These are phyloP conservation scores for Chrysanthemum makinoi DNA, from an alignment of 129 eudicot species.

Conservation along the genomic window DNA sequence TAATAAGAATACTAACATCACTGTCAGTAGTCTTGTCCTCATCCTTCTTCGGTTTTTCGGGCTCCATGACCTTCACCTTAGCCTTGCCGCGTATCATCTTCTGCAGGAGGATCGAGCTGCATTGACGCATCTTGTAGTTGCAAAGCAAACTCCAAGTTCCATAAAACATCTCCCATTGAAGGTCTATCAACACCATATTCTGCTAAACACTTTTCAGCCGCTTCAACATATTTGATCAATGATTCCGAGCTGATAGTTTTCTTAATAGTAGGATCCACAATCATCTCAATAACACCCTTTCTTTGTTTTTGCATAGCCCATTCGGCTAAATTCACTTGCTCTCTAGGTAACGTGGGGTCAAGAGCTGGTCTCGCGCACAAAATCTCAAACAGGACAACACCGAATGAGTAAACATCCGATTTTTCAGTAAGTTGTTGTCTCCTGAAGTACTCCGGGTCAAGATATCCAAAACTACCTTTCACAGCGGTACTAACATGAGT, in stretches of 20 bases:
- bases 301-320: slow-evolving; percentile 78
- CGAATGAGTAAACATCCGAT: slow-evolving; percentile 94
- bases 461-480: slow-evolving; percentile 95
- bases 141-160: slow-evolving; percentile 75
- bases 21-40: slow-evolving; percentile 10
- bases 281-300: slow-evolving; percentile 56
- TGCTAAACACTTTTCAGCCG: slow-evolving; percentile 80
- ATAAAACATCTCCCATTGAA: slow-evolving; percentile 83
- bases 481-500: slow-evolving; percentile 96
- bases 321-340: slow-evolving; percentile 89
- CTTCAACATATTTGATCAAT: slow-evolving; percentile 63
- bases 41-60: slow-evolving; percentile 20
- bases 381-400: slow-evolving; percentile 90
- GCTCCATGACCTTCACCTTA: not conserved
- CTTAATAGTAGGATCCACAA: slow-evolving; percentile 54
- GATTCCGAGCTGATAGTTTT: slow-evolving; percentile 51
- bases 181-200: slow-evolving; percentile 89
- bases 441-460: slow-evolving; percentile 92
- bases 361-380: slow-evolving; percentile 87
- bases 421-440: slow-evolving; percentile 96
- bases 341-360: slow-evolving; percentile 80
- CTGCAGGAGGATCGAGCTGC: slow-evolving; percentile 36
- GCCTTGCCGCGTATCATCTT: slow-evolving; percentile 22
- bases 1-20: slow-evolving; percentile 37
- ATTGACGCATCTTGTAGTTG: slow-evolving; percentile 69